Conservation (phyloP, 768 basidiomycete genomes). For the Mycena leptocephala region DNA sequence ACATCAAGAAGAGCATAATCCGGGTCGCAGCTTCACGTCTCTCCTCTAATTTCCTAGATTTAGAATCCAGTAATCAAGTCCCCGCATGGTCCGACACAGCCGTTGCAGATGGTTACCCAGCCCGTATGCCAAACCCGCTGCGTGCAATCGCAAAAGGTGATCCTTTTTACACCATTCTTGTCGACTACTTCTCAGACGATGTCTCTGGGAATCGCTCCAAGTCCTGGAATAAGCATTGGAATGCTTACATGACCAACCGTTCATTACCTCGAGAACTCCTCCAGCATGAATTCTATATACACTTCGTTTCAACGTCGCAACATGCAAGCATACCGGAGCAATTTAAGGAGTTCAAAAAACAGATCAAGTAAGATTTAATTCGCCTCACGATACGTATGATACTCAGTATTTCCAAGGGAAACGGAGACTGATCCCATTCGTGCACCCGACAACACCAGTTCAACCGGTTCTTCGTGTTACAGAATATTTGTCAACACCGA, state of each 20-base stretch:
- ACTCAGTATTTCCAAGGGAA: background rate
- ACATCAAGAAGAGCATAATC: background rate
- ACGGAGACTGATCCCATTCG: slow-evolving; percentile 20
- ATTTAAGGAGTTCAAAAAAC: slow-evolving; percentile 34
- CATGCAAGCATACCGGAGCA: slow-evolving; percentile 47
- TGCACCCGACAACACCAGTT: slow-evolving; percentile 31
- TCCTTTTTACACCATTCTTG: too few relatives aligned
- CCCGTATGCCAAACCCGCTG: slow-evolving; percentile 30
- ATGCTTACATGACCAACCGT: too few relatives aligned
- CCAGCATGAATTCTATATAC: too few relatives aligned
- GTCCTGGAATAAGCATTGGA: too few relatives aligned
- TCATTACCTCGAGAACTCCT: too few relatives aligned
- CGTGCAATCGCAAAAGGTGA: too few relatives aligned
- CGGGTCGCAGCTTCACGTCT: slow-evolving; percentile 12
- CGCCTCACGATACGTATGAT: background rate
- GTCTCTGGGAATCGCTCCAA: too few relatives aligned
- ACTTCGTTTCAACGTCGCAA: slow-evolving; percentile 44
- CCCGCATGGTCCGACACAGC: background rate
- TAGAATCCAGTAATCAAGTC: background rate
- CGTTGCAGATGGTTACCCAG: background rate
- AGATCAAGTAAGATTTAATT: slow-evolving; percentile 24
- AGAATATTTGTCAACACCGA: slow-evolving; percentile 20
- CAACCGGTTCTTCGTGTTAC: slow-evolving; percentile 15
- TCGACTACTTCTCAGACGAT: too few relatives aligned
- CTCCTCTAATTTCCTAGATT: slow-evolving; percentile 7